A percentile compares a stretch with the other conserved stretches of the same genome.
Conservation (phyloP, 2,329 filamentous ascomycete species). For the Lasiodiplodia hormozganensis region DNA sequence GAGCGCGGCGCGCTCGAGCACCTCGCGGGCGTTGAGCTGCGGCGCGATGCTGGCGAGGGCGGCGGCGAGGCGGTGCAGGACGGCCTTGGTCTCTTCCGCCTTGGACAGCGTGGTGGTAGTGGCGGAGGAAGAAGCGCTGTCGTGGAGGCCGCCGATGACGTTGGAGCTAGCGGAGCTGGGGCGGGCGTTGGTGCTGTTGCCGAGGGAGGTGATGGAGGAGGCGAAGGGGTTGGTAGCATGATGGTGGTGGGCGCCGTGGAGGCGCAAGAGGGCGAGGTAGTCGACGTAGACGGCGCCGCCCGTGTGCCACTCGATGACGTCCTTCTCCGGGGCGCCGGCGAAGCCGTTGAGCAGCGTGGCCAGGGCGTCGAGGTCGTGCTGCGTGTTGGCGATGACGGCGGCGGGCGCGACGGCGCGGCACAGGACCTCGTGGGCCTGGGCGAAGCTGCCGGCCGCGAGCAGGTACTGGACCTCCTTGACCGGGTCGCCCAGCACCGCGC, state of each 20-base stretch:
- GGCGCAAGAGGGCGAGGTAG: conserved; percentile 59
- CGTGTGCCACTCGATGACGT: conserved; percentile 69
- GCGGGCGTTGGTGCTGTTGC: neutral
- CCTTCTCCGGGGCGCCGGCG: conserved; percentile 35
- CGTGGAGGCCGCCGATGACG: neutral
- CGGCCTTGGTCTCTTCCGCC: neutral
- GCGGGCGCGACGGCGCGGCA: conserved; percentile 80
- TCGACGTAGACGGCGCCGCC: conserved; percentile 82
- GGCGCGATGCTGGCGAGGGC: conserved; percentile 49
- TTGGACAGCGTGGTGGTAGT: neutral
- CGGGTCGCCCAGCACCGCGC: conserved; percentile 72
- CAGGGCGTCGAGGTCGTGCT: conserved; percentile 76
- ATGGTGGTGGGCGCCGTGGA: conserved; percentile 33
- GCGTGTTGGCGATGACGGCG: conserved; percentile 68
- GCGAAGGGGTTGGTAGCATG: conserved; percentile 40
- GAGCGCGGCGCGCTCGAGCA: conserved; percentile 71
- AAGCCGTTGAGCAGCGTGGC: conserved; percentile 76
- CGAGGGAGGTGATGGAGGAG: conserved; percentile 34
- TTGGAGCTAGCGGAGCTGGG: conserved; percentile 31
- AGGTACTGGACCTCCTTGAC: conserved; percentile 78
- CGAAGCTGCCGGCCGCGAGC: conserved; percentile 75
- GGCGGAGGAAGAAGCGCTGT: neutral
- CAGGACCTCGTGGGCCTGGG: conserved; percentile 85
- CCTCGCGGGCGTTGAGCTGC: conserved; percentile 50
- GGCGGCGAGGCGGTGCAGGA: conserved; percentile 44